Base-by-base conservation (phyloP, 768 basidiomycete genomes). In the Leccinum rimulosum region DNA sequence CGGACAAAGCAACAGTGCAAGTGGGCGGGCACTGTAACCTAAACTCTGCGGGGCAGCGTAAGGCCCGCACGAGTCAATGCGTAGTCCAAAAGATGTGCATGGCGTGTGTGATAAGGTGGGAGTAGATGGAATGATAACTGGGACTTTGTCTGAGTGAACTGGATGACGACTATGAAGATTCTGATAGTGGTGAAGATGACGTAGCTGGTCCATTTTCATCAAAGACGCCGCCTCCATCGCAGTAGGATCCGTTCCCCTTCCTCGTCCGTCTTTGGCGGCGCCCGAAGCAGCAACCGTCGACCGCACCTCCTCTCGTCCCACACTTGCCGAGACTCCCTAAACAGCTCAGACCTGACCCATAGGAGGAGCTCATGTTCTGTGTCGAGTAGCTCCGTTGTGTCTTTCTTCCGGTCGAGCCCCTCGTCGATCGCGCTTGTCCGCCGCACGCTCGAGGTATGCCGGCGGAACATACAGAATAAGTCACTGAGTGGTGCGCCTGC, bases 1-100 rank as follows among this genome's bases (percentile, higher is more conserved):
- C 25, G 25, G 25, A 25, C 25, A 25, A 25, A 25, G 25, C 3
- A 25, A 25, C 25, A 25, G 25, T 25, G 25, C 25, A 25, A 25
- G 25, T 25, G 25, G 25, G 25, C 25, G 25, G 25, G 25, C 25
- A 25, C 25, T 25, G 25, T 25, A 25, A 25, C 25, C 25, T 25
- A 25, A 25, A 25, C 25, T 3, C 25, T 25, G 25, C 25, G 25
- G 25, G 25, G 25, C 25, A 25, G 25, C 25, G 25, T 25, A 25
- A 25, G 25, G 25, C 2, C 25, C 25, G 25, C 25, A 25, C 25
- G 25, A 25, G 25, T 25, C 25, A 72, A 72, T 89, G 93, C 55
- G 84, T 87, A 65, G 87, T 88, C 22, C 95, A 84, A 69, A 95
- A 88, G 10, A 83, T 79, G 27, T 79, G 78, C 83, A 97, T 93